Conservation (phyloP, 805 yeast species). For the Cyberlindnera euphorbiae region DNA sequence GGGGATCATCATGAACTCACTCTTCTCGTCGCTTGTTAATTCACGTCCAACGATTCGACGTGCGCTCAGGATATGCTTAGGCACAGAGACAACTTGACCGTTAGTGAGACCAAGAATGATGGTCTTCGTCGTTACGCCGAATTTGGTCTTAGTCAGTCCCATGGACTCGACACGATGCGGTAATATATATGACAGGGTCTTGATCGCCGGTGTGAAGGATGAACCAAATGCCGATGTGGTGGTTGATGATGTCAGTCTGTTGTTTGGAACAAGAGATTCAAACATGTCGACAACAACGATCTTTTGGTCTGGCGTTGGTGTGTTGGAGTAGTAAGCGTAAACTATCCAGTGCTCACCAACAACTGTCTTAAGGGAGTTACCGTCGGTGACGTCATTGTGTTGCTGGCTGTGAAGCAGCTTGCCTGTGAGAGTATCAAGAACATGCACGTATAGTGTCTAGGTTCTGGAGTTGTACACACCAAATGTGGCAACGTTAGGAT, state of each 20-base stretch:
- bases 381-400: constrained; percentile 39
- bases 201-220: constrained; percentile 41
- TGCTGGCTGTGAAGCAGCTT: constrained; percentile 42
- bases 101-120: constrained; percentile 51
- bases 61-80: constrained; percentile 63
- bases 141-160: constrained; percentile 51
- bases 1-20: constrained; percentile 54
- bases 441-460: constrained; percentile 37
- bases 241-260: constrained; percentile 29
- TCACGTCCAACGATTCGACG: constrained; percentile 58
- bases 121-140: constrained; percentile 65
- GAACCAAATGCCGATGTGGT: constrained; percentile 31
- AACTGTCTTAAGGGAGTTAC: constrained; percentile 43
- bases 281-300: constrained; percentile 74
- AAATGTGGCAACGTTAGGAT: constrained; percentile 60
- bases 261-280: constrained; percentile 56
- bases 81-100: constrained; percentile 66
- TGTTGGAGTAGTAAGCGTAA: constrained; percentile 52
- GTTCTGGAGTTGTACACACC: constrained; percentile 35
- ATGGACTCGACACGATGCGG: constrained; percentile 56
- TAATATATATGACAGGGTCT: constrained; percentile 51
- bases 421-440: constrained; percentile 72
- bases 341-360: constrained; percentile 84
- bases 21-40: constrained; percentile 46
- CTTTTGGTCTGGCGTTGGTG: constrained; percentile 48